Evolutionary conservation across 306 rosid genomes (phyloP).

Genomic region (Vicia faba): DNA sequence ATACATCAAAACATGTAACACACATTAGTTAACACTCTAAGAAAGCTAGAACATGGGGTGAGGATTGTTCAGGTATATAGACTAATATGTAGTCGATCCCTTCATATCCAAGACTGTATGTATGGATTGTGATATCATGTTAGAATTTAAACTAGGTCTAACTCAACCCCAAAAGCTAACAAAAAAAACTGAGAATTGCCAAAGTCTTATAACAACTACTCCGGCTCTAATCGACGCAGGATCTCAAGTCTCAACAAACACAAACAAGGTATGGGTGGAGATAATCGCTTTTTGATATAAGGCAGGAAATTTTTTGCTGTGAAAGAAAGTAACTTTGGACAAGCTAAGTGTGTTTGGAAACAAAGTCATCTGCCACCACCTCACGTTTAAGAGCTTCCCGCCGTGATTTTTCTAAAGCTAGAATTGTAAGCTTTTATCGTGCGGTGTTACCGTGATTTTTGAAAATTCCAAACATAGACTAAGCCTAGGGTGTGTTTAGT

Average conservation of each 20-base stretch:
- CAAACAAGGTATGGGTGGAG: background rate
- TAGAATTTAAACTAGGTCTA: background rate
- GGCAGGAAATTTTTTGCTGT: background rate
- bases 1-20: background rate
- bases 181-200: background rate
- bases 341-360: too few relatives aligned
- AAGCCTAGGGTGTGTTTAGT: background rate
- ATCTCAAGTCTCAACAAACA: background rate
- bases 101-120: background rate
- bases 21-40: background rate
- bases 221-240: background rate
- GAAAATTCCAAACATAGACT: too few relatives aligned
- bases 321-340: constrained; percentile 6
- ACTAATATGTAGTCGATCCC: background rate
- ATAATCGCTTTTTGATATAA: background rate
- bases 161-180: background rate
- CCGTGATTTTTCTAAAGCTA: too few relatives aligned
- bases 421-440: too few relatives aligned
- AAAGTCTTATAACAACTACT: background rate
- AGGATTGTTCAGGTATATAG: background rate
- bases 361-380: too few relatives aligned
- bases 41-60: background rate
- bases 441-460: too few relatives aligned
- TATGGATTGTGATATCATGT: background rate
- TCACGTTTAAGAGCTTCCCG: too few relatives aligned